Evolutionary conservation across 2,329 filamentous ascomycete genomes (phyloP), one percentile per base, ranked within the genome.

Genomic region (Arthrobotrys conoides): DNA sequence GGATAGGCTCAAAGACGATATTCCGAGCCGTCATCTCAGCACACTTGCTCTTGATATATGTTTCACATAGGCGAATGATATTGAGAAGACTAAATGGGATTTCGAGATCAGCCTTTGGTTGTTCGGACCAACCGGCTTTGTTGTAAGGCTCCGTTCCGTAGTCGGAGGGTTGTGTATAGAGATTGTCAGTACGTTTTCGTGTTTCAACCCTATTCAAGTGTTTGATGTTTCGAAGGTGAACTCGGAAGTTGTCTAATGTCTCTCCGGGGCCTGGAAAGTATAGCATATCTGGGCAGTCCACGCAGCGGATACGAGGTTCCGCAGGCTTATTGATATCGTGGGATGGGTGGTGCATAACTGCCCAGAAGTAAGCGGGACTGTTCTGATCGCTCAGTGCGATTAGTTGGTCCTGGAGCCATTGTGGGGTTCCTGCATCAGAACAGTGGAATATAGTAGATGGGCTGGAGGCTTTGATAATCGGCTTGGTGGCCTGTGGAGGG

Each of bases 1-100:
- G 55, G 38, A 79, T 69, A 12, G 70, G 76, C 5, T 79, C 76
- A 30, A 79, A 79, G n/a, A 72, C 69, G 33, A 79, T 70, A 18
- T 79, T 79, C 33, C 68, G 49, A 2, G 73, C 67, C 9, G 67
- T 63, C 73, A 77, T 77, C n/a, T 77, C 73, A 4, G 20, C 44
- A n/a, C 67, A 77, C 49, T 71, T 77, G 6, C 33, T 71, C n/a
- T 36, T 63, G 5, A 77, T 53, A 18, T 77, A 77, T 9, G 73
- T 71, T n/a, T 71, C 67, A n/a, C 73, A 77, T 10, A 71, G 53
- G 10, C 73, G 73, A 2, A 77, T 22, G 18, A 77, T 71, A 10
- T 46, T 66, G 22, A 68, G 27, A 3, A 77, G 49, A 20, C 53
- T 44, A 9, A 51, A 51, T 1, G 73, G 73, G 20, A 76, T 76